These are phyloP conservation scores for Byssochlamys sp. DNA, from an alignment of 2,329 filamentous ascomycete species.

Conservation along the genomic window DNA sequence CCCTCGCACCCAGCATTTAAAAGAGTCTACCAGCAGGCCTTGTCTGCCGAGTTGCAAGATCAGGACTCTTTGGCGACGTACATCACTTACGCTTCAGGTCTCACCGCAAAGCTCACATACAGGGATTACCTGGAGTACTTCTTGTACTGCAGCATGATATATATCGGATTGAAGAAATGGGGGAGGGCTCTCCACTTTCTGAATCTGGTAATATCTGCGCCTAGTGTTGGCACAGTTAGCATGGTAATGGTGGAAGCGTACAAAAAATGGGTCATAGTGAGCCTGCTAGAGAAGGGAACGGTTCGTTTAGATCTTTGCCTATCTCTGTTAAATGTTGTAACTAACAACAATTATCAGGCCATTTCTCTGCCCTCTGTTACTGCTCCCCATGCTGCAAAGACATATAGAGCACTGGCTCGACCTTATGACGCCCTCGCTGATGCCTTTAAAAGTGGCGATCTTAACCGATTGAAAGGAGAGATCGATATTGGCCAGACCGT, in stretches of 20 bases:
- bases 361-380: slow-evolving; percentile 49
- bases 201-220: slow-evolving; percentile 57
- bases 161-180: slow-evolving; percentile 55
- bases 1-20: slow-evolving; percentile 14
- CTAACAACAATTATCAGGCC: slow-evolving; percentile 23
- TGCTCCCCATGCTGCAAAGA: slow-evolving; percentile 44
- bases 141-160: slow-evolving; percentile 54
- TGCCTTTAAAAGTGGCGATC: slow-evolving; percentile 54
- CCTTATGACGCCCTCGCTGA: slow-evolving; percentile 62
- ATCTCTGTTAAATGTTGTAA: background rate
- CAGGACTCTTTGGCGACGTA: slow-evolving; percentile 21
- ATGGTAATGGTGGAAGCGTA: slow-evolving; percentile 80
- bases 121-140: slow-evolving; percentile 54
- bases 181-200: slow-evolving; percentile 52
- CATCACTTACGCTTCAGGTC: slow-evolving; percentile 26
- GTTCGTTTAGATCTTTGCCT: slow-evolving; percentile 24
- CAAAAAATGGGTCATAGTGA: slow-evolving; percentile 79
- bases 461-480: slow-evolving; percentile 54
- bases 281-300: slow-evolving; percentile 60
- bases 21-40: slow-evolving; percentile 10
- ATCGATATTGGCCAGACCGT: slow-evolving; percentile 48
- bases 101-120: slow-evolving; percentile 33
- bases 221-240: slow-evolving; percentile 54
- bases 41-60: slow-evolving; percentile 19
- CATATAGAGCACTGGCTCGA: slow-evolving; percentile 51